Conservation (phyloP, 306 rosid species). For the Malus fusca region DNA sequence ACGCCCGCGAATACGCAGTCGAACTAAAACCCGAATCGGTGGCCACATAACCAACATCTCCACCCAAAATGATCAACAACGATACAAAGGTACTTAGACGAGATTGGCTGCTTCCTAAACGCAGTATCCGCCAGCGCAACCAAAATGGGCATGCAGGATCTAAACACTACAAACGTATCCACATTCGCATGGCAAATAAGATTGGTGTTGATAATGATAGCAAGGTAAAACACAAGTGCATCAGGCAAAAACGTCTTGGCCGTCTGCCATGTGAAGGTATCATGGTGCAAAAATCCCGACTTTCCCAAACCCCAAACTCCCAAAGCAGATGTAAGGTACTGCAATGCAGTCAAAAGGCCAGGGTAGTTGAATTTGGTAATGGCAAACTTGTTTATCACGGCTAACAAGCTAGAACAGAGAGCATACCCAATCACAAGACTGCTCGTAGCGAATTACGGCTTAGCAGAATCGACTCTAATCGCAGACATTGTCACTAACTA, state of each 20-base stretch:
- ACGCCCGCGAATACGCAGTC: constrained; percentile 92
- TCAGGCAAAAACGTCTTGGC: constrained; percentile 89
- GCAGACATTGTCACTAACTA: constrained; percentile 38
- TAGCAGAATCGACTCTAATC: constrained; percentile 35
- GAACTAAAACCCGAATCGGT: constrained; percentile 74
- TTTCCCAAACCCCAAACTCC: constrained; percentile 78
- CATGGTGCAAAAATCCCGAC: constrained; percentile 72
- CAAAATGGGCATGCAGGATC: constrained; percentile 82
- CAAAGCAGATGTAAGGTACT: constrained; percentile 73
- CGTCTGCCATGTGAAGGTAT: constrained; percentile 52
- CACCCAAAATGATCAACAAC: constrained; percentile 61
- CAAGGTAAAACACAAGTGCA: constrained; percentile 78
- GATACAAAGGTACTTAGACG: constrained; percentile 70
- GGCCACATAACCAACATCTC: constrained; percentile 80
- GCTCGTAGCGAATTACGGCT: constrained; percentile 59
- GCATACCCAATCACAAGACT: constrained; percentile 76
- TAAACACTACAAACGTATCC: constrained; percentile 86
- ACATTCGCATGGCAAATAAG: constrained; percentile 94
- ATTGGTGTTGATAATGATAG: constrained; percentile 90
- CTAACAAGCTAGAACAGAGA: constrained; percentile 82
- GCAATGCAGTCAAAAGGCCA: constrained; percentile 78
- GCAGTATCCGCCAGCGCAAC: constrained; percentile 82
- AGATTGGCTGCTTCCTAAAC: constrained; percentile 66
- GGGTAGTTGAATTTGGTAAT: constrained; percentile 88
- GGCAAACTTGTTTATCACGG: constrained; percentile 92